Base-by-base conservation (phyloP, 345 rosid genomes). In the Durio zibethinus region DNA sequence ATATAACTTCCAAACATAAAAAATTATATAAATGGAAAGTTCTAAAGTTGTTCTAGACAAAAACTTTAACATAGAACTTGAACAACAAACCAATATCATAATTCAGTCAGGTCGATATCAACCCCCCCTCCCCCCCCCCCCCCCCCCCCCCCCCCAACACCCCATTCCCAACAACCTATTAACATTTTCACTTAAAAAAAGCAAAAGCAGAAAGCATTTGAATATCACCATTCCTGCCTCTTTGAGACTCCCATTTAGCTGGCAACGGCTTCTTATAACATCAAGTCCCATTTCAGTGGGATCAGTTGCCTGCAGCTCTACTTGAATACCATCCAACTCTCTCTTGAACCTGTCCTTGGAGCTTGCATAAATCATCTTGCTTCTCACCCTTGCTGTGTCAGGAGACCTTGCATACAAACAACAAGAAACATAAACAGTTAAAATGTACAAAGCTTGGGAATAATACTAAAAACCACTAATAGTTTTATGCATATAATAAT, bases 331-430 rank as follows among this genome's bases (percentile, higher is more conserved):
- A 12, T 89, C 93, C 77, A 87, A 81, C 81, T 89, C 93, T 76
- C 90, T 83, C 65, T 86, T 89, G 79, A 89, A 87, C 79, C 89
- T 83, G 86, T 89, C 92, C 77, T 89, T 89, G 66, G 92, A 86
- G 80, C 92, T 89, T 20, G 92, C 92, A 74, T 89, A 89, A 65
- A 89, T 87, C 93, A 89, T 89, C 87, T 89, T 87, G 87, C 83
- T 87, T 80, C 93, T 86, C 86, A 89, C 90, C 81, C 72, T 86
- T 2, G 93, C 59, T 18, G 81, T 67, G 35, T 89, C 93, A 12
- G 93, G 93, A 66, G 88, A 87, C 93, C 93, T 89, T 83, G n/a
- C 62, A 76, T 9, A n/a, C 14, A 52, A 20, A 50, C 43, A 31
- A n/a, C 2, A 67, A 67, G 33, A 40, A 5, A 43, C 27, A 52